Evolutionary conservation across 352 stramenopile species (phyloP).

Genomic region (Globisporangium nagaii): DNA sequence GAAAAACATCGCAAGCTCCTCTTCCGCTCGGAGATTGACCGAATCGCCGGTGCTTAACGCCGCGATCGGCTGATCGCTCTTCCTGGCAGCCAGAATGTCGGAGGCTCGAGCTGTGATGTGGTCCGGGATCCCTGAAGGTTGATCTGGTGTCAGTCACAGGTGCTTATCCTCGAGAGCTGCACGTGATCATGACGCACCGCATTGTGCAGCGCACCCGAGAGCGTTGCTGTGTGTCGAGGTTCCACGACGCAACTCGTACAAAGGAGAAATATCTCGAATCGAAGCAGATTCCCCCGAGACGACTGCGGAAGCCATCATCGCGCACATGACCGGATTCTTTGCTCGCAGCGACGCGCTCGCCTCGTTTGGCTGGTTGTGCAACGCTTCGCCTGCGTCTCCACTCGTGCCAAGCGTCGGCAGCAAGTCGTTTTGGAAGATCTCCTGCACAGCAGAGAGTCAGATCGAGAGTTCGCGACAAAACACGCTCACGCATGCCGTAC

Average conservation of each 20-base stretch:
- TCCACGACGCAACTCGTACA: slow-evolving; percentile 60
- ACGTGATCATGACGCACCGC: slow-evolving; percentile 27
- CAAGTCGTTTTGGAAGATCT: slow-evolving; percentile 51
- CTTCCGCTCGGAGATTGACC: slow-evolving; percentile 26
- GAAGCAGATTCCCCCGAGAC: slow-evolving; percentile 10
- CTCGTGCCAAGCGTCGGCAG: slow-evolving; percentile 12
- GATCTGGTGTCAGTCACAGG: neutral
- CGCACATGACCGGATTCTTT: slow-evolving; percentile 28
- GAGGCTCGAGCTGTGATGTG: slow-evolving; percentile 36
- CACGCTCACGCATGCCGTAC: slow-evolving; percentile 18
- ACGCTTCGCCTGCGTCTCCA: neutral
- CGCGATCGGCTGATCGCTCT: slow-evolving; percentile 18
- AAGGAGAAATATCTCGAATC: slow-evolving; percentile 21
- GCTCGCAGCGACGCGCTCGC: neutral
- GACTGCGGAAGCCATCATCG: slow-evolving; percentile 47
- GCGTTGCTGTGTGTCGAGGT: slow-evolving; percentile 71
- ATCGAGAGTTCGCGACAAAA: neutral
- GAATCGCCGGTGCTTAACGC: slow-evolving; percentile 15
- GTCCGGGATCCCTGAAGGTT: slow-evolving; percentile 36
- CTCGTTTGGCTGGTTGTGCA: neutral
- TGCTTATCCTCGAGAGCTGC: no score
- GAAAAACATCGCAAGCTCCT: slow-evolving; percentile 41
- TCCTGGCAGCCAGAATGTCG: slow-evolving; percentile 34
- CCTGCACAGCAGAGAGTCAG: slow-evolving; percentile 19
- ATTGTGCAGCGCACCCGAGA: slow-evolving; percentile 56